Conservation (phyloP, 2,329 filamentous ascomycete genomes). For the Talaromyces atroroseus region DNA sequence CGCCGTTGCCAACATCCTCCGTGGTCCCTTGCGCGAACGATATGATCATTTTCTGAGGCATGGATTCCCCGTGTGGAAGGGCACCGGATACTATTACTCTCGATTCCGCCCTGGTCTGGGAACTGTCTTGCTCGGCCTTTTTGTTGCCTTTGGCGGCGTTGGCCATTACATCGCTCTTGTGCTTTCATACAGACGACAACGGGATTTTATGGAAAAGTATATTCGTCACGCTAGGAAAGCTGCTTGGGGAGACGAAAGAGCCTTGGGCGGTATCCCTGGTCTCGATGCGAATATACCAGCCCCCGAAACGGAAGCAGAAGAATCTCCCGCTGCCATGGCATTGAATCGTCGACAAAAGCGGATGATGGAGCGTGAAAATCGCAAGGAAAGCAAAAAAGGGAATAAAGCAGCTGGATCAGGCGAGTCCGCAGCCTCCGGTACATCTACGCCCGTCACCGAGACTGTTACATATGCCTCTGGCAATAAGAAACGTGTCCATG, state of each 20-base stretch:
- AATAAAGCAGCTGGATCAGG: conserved; percentile 22
- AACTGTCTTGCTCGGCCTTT: conserved; percentile 73
- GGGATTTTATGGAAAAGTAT: conserved; percentile 86
- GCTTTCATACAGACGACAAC: conserved; percentile 82
- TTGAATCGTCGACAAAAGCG: conserved; percentile 84
- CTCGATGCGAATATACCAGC: conserved; percentile 45
- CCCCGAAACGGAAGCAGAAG: conserved; percentile 41
- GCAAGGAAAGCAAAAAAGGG: conserved; percentile 56
- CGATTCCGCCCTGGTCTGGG: conserved; percentile 87
- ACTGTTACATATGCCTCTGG: conserved; percentile 45
- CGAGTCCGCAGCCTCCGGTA: conserved; percentile 32
- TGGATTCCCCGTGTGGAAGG: conserved; percentile 94
- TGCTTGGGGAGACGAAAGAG: conserved; percentile 81
- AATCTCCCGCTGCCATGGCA: conserved; percentile 49
- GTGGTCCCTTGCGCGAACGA: conserved; percentile 71
- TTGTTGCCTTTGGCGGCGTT: conserved; percentile 75
- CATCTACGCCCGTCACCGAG: conserved; percentile 53
- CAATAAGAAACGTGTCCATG: conserved; percentile 78
- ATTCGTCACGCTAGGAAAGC: conserved; percentile 81
- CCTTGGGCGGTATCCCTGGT: conserved; percentile 61
- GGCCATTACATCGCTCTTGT: conserved; percentile 82
- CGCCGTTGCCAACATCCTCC: conserved; percentile 79
- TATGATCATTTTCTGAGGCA: conserved; percentile 93
- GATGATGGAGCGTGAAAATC: conserved; percentile 75
- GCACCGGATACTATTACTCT: conserved; percentile 96